Base-by-base conservation (phyloP, 768 basidiomycete genomes). In the Collybia sordida region DNA sequence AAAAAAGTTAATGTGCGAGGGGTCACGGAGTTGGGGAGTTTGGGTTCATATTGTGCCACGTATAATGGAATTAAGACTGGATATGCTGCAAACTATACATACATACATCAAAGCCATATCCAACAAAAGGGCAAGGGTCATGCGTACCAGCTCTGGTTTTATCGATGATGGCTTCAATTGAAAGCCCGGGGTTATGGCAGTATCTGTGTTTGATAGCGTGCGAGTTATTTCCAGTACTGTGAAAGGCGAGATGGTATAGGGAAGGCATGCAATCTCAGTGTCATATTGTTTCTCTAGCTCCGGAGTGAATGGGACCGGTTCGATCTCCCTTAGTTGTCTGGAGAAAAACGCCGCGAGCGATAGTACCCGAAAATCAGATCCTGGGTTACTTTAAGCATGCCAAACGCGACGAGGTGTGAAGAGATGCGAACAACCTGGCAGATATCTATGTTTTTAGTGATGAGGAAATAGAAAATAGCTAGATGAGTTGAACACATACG, bases 21-120 rank as follows among this genome's bases (percentile, higher is more conserved):
- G 22, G 46, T 36, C 4, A 37, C 38, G 9, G 42, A 24, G 31
- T 55, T 48, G 43, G 51, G 48, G 17, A 59, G 49, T 5, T 50
- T 39, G 6, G 64, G 55, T 43, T 73, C 57, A 57, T 84, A 86
- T 55, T 77, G 75, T 17, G 72, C 73, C 8, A 86, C 66, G 63
- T 86, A 88, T 4, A 85, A 59, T 4, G 85, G 85, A n/a, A 87
- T 62, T 18, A 87, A 71, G 25, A 87, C 67, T 3, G 85, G 85
- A 54, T 81, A 83, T 31, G 78, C 82, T 19, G 83, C 75, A 17
- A 79, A 67, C 84, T 84, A 47, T 19, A 17, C 1, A 27, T 12
- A n/a, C 18, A 14, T 38, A n/a, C n/a, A n/a, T 7, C 31, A 21
- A 27, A 45, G 23, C 15, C 27, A 35, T 31, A 31, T 12, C 14